phyloP scores from a whole-genome alignment of 2,329 filamentous ascomycete genomes.

The Venturia nashicola region DNA sequence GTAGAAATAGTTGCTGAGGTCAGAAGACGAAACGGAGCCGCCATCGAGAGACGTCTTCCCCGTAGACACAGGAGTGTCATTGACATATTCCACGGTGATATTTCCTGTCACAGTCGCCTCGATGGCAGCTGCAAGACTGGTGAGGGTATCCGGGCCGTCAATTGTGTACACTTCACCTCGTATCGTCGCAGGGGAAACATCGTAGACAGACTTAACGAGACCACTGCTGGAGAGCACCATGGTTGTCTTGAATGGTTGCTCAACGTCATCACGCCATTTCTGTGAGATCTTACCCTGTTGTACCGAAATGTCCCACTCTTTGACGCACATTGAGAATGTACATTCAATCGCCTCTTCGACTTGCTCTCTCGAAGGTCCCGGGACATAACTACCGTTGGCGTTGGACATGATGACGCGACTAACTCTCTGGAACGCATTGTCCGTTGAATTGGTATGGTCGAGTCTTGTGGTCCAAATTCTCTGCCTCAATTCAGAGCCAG shows the following conservation, averaged over 20 bases:
- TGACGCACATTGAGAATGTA: neutral
- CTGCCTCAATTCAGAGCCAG: neutral
- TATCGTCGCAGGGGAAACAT: neutral
- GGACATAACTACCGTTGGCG: neutral
- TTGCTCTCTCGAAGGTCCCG: neutral
- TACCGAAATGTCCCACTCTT: neutral
- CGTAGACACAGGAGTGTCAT: neutral
- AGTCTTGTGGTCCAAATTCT: neutral
- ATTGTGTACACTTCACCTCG: neutral
- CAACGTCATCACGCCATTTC: too few species aligned
- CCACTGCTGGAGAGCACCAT: neutral
- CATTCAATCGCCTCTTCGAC: neutral
- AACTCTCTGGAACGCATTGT: neutral
- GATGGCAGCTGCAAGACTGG: neutral
- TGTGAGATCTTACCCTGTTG: neutral
- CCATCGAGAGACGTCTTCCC: neutral
- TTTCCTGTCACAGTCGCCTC: neutral
- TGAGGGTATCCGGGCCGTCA: neutral
- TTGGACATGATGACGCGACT: neutral
- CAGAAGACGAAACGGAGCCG: neutral
- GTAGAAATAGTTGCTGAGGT: neutral
- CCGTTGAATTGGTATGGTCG: neutral
- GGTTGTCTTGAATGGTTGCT: neutral
- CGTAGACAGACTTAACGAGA: neutral
- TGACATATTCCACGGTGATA: neutral